Evolutionary conservation across 768 basidiomycete genomes (phyloP), one percentile per base, ranked within the genome.

Genomic region (Russula ochroleuca): DNA sequence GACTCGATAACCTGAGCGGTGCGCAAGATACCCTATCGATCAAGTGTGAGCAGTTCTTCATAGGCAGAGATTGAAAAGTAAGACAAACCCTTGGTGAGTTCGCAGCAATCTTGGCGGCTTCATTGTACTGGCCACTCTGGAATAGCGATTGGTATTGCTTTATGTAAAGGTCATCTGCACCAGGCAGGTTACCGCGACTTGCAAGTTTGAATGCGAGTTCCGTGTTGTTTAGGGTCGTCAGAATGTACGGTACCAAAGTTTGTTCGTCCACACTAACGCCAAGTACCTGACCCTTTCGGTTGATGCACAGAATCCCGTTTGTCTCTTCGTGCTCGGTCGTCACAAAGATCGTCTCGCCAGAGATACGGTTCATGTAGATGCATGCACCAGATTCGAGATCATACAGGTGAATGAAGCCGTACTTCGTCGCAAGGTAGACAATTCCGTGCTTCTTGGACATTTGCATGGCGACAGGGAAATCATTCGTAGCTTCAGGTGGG

Each of bases 331-430:
- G 94, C 71, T 98, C 95, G 38, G 96, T 92, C 14, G 97, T 98
- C 50, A 97, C 94, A 73, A 99, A 99, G 73, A 99, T 98, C 38
- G 97, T 98, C 79, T 99, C 97, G 38, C 97, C 96, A 48, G 92
- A 94, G 74, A 99, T 99, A 68, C 97, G 90, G 83, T 99, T 99
- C 97, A 99, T 99, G 80, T 98, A 99, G 64, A 99, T 86, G 78
- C 97, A 98, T 49, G 92, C 88, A 62, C 95, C 97, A 10, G 94
- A 85, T 76, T 99, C 97, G 67, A 98, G 85, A 76, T 99, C 97
- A 76, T 99, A 99, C 15, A 99, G 83, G 75, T 98, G 97, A 72
- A 99, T 98, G 78, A 99, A 99, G 47, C 97, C 97, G 73, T 93
- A 98, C 75, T 99, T 99, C 61, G 97, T 98, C 73, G 98, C 92